Base-by-base conservation (phyloP, 192 early-diverging fungal species). In the Kickxella alabastrina region DNA sequence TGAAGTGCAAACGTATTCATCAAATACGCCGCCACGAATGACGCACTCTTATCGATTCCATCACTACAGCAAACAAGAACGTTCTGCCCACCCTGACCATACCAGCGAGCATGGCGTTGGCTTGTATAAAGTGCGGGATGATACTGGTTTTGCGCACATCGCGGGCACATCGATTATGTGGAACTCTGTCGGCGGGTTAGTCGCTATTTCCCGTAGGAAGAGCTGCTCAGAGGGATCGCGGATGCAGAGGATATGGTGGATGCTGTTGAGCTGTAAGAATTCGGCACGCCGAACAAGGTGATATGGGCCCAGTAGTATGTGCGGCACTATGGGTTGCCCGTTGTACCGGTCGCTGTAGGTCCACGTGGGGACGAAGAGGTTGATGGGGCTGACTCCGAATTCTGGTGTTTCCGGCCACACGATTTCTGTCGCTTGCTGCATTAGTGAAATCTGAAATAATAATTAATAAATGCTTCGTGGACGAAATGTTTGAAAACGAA, bases 21-120 rank as follows among this genome's bases (percentile, higher is more conserved):
- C 31, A 94, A 52, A 71, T 92, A 96, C 3, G 91, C 92, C 22
- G 92, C 83, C 0, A 93, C 88, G 73, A 96, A 90, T 27, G 87
- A 78, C 7, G 93, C 88, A 23, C 83, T 84, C 50, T 92, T 77
- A 4, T 87, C 88, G 43, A 96, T 87, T 9, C 92, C 93, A 18
- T 86, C 87, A 60, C 82, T 87, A 45, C 87, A 88, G 28, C 82
- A 85, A 26, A 87, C 80, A 2, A 90, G 50, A 6, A 87, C 82
- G 32, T 71, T 83, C 1, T 80, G 77, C 25, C 67, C 63, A 12
- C 52, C 29, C 14, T 28, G 32, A 78, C 25, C 8, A 81, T 73
- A 14, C 78, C 45, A 18, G 61, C 59, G 46, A 93, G 82, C 43
- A 84, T 84, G 37, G 66, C 49, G 29, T 65, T 85, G 10, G 83